These are phyloP conservation scores for Aspergillus sparsus DNA, from an alignment of 495 filamentous ascomycete genomes.

Conservation along the genomic window DNA sequence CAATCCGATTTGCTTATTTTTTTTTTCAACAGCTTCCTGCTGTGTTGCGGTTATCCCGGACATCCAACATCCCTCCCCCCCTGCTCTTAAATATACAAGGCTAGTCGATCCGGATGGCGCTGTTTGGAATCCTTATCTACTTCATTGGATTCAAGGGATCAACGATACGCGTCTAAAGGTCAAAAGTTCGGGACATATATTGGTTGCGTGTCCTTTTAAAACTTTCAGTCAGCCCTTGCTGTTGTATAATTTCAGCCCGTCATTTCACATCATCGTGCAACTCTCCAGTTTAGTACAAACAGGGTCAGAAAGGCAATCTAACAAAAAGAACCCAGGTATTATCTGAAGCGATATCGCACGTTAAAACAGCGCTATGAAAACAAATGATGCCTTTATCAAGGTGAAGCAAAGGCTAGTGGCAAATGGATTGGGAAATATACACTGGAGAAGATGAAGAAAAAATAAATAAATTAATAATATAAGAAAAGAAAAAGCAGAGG, in stretches of 20 bases:
- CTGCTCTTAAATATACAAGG: background rate
- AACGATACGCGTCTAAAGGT: background rate
- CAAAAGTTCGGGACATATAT: no score
- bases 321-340: constrained; percentile 64
- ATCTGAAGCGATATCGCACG: constrained; percentile 89
- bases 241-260: background rate
- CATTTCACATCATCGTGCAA: constrained; percentile 30
- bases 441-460: constrained; percentile 27
- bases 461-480: constrained; percentile 20
- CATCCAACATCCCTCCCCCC: background rate
- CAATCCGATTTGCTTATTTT: background rate
- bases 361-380: constrained; percentile 79
- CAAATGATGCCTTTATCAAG: constrained; percentile 28
- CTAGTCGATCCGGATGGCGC: background rate
- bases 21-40: background rate
- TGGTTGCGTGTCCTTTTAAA: background rate
- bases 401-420: constrained; percentile 12
- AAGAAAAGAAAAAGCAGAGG: constrained; percentile 27
- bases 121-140: constrained; percentile 1
- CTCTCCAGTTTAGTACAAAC: constrained; percentile 11
- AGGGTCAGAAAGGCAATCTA: constrained; percentile 15
- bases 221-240: background rate
- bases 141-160: background rate
- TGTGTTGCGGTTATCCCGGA: background rate
- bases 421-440: constrained; percentile 27